A percentile compares a stretch with the other conserved stretches of the same genome.
Conservation (phyloP, 768 basidiomycete species). For the Ephemerocybe angulata region DNA sequence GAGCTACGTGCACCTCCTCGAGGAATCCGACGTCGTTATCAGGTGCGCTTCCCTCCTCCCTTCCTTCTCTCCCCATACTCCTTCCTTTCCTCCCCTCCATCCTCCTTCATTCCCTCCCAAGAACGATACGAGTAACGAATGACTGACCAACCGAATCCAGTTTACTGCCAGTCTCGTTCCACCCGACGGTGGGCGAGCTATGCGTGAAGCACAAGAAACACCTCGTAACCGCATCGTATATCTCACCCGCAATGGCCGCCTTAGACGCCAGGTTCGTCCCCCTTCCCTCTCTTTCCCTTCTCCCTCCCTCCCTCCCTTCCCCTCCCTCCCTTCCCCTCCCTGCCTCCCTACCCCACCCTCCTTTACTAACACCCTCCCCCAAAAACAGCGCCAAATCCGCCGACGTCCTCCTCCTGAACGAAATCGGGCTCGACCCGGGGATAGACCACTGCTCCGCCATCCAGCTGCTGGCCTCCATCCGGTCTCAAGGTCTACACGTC, state of each 20-base stretch:
- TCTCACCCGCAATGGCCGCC: slow-evolving; percentile 69
- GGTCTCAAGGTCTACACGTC: slow-evolving; percentile 50
- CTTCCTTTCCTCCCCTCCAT: too few species aligned
- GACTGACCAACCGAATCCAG: slow-evolving; percentile 34
- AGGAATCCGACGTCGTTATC: slow-evolving; percentile 72
- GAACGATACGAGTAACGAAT: background rate
- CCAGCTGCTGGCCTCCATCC: slow-evolving; percentile 55
- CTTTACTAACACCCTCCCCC: background rate
- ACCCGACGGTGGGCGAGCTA: slow-evolving; percentile 63
- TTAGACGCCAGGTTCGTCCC: slow-evolving; percentile 55
- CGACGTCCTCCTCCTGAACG: slow-evolving; percentile 76
- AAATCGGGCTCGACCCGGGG: slow-evolving; percentile 88
- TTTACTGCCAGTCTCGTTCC: slow-evolving; percentile 74
- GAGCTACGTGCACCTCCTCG: slow-evolving; percentile 50
- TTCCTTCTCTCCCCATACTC: background rate
- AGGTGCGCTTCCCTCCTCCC: slow-evolving; percentile 47
- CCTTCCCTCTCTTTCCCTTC: background rate
- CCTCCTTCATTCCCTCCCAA: too few species aligned
- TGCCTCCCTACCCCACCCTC: too few species aligned
- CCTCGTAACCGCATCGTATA: slow-evolving; percentile 89
- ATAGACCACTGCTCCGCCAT: slow-evolving; percentile 88
- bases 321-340: too few species aligned
- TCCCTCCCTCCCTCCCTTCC: background rate
- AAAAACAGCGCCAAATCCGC: slow-evolving; percentile 51
- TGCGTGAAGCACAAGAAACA: slow-evolving; percentile 72